Conservation (phyloP, 2,329 filamentous ascomycete species). For the Ophiostoma himal-ulmi region DNA sequence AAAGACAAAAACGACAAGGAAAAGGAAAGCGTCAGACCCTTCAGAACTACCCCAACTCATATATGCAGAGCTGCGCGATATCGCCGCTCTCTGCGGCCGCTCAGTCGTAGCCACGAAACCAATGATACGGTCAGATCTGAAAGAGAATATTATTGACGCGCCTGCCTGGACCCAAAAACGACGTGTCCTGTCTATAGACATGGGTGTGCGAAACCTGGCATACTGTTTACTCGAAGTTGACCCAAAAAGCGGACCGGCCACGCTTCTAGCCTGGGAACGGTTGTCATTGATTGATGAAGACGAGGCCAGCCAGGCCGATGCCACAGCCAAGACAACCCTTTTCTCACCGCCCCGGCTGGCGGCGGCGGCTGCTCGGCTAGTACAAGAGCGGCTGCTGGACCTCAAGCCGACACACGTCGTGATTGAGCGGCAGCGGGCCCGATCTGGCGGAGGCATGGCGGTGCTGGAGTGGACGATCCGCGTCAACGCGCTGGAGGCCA, state of each 20-base stretch:
- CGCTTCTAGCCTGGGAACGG: constrained; percentile 30
- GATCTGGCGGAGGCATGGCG: constrained; percentile 56
- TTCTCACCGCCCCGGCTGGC: constrained; percentile 37
- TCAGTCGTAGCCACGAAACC: constrained; percentile 48
- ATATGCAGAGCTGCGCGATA: constrained; percentile 40
- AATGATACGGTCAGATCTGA: constrained; percentile 38
- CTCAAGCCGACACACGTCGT: constrained; percentile 62
- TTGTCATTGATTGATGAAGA: constrained; percentile 25
- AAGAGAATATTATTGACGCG: constrained; percentile 38
- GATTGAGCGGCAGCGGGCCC: constrained; percentile 58
- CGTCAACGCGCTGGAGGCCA: constrained; percentile 76
- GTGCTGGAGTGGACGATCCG: constrained; percentile 78
- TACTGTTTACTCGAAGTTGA: constrained; percentile 53
- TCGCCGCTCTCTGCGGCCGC: constrained; percentile 59
- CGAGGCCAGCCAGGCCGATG: neutral
- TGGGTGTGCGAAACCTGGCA: constrained; percentile 77
- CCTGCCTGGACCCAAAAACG: constrained; percentile 32
- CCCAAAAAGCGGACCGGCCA: constrained; percentile 9
- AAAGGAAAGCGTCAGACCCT: neutral
- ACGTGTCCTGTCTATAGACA: constrained; percentile 70
- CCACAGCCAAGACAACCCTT: constrained; percentile 14
- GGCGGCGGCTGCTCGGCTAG: constrained; percentile 32
- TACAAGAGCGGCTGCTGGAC: constrained; percentile 36
- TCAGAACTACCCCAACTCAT: neutral
- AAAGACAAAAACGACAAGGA: neutral